Conservation (phyloP, 495 filamentous ascomycete genomes). For the Hypomontagnella submonticulosa region DNA sequence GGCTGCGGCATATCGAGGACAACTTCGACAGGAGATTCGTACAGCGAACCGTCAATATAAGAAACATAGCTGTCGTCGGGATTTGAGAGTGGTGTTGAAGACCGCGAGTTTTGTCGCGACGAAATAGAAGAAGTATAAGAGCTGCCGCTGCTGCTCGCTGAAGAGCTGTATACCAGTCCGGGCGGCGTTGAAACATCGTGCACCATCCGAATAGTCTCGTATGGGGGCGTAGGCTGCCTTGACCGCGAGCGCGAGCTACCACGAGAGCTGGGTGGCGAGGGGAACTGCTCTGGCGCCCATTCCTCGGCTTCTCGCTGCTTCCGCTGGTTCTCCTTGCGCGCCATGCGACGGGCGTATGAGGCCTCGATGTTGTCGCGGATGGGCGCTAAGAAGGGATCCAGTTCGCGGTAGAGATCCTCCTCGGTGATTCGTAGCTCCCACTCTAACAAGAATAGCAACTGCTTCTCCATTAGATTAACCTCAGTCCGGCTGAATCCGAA, state of each 20-base stretch:
- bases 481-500: constrained; percentile 95
- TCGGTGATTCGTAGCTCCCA: constrained; percentile 89
- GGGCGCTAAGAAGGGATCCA: constrained; percentile 88
- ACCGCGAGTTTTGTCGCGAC: constrained; percentile 52
- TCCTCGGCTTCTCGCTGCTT: constrained; percentile 48
- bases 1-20: constrained; percentile 48
- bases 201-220: constrained; percentile 42
- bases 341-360: constrained; percentile 54
- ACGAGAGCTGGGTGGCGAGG: constrained; percentile 54
- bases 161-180: constrained; percentile 54
- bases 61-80: constrained; percentile 47
- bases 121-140: constrained; percentile 51
- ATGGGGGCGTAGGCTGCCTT: constrained; percentile 44
- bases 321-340: constrained; percentile 56
- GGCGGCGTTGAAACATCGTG: constrained; percentile 54
- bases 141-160: constrained; percentile 50
- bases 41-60: constrained; percentile 50
- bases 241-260: constrained; percentile 52
- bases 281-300: constrained; percentile 43
- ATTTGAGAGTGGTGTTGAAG: constrained; percentile 57
- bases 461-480: constrained; percentile 99
- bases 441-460: constrained; percentile 90
- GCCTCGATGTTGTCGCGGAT: constrained; percentile 67
- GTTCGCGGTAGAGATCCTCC: constrained; percentile 84
- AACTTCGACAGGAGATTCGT: constrained; percentile 55